phyloP scores from a whole-genome alignment of 345 rosid species.

The Moricandia moricandioides region DNA sequence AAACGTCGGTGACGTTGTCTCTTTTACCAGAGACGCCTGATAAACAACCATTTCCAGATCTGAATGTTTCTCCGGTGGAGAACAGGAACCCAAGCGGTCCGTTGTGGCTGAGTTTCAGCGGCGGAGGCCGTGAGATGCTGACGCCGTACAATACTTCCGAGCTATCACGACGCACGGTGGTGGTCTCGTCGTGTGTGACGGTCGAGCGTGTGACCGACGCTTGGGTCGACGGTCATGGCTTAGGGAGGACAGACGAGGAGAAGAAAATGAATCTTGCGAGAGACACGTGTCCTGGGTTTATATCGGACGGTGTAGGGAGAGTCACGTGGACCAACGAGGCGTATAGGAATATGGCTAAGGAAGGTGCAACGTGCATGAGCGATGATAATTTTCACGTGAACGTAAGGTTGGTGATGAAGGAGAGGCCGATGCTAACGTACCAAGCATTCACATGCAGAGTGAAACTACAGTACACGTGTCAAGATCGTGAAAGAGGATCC shows the following conservation, averaged over 20 bases:
- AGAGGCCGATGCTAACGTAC: conserved; percentile 34
- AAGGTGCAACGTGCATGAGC: conserved; percentile 20
- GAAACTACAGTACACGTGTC: conserved; percentile 56
- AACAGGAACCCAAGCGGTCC: conserved; percentile 30
- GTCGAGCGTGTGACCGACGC: conserved; percentile 75
- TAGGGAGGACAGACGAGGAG: conserved; percentile 62
- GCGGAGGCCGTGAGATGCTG: not conserved
- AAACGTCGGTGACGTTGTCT: conserved; percentile 50
- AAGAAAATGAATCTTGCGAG: conserved; percentile 48
- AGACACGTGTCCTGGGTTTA: conserved; percentile 81
- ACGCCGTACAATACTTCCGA: conserved; percentile 28
- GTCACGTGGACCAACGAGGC: conserved; percentile 80
- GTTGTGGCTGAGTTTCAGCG: conserved; percentile 50
- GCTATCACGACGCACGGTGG: conserved; percentile 28
- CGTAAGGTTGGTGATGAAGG: conserved; percentile 70
- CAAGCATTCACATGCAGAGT: conserved; percentile 70
- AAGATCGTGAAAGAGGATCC: conserved; percentile 50
- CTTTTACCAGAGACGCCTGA: conserved; percentile 69
- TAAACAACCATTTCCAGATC: conserved; percentile 27
- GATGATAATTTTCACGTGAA: conserved; percentile 31
- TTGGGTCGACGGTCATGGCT: conserved; percentile 51
- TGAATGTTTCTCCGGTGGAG: conserved; percentile 23
- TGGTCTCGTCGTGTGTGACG: conserved; percentile 52
- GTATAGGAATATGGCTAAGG: conserved; percentile 57
- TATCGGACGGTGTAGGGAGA: conserved; percentile 60